A percentile compares a stretch with the other conserved stretches of the same genome.
These are phyloP conservation scores for Cyberlindnera petersonii DNA, from an alignment of 805 yeast genomes.

Conservation along the genomic window DNA sequence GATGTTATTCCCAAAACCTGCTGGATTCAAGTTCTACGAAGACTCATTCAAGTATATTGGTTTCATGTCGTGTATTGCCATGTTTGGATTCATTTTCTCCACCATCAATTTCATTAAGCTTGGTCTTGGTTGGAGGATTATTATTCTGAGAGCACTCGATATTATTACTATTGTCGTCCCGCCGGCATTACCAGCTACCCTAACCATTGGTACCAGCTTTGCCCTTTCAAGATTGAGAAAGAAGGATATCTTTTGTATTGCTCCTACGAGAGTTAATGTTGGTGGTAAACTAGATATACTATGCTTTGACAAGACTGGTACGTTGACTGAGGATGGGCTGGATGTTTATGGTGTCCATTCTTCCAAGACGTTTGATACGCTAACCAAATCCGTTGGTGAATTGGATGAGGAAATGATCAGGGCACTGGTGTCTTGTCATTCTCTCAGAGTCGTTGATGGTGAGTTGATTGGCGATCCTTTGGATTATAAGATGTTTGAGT, in stretches of 20 bases:
- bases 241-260: slow-evolving; percentile 76
- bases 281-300: slow-evolving; percentile 90
- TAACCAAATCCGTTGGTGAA: slow-evolving; percentile 24
- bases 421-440: slow-evolving; percentile 69
- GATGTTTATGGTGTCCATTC: slow-evolving; percentile 74
- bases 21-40: slow-evolving; percentile 86
- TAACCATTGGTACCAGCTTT: slow-evolving; percentile 94
- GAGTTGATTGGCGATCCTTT: slow-evolving; percentile 91
- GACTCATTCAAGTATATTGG: slow-evolving; percentile 97
- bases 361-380: slow-evolving; percentile 28
- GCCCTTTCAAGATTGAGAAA: slow-evolving; percentile 73
- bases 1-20: slow-evolving; percentile 94
- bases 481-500: slow-evolving; percentile 90
- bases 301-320: slow-evolving; percentile 97
- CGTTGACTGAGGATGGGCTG: slow-evolving; percentile 93
- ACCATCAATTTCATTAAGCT: slow-evolving; percentile 77
- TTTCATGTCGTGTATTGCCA: slow-evolving; percentile 84
- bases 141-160: slow-evolving; percentile 86
- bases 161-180: slow-evolving; percentile 96
- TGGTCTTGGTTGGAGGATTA: slow-evolving; percentile 64
- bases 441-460: slow-evolving; percentile 72
- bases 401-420: slow-evolving; percentile 33
- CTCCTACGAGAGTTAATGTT: slow-evolving; percentile 93
- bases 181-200: slow-evolving; percentile 96
- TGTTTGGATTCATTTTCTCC: slow-evolving; percentile 77